phyloP scores from a whole-genome alignment of 768 basidiomycete genomes.

The Tubosaeta sp. region DNA sequence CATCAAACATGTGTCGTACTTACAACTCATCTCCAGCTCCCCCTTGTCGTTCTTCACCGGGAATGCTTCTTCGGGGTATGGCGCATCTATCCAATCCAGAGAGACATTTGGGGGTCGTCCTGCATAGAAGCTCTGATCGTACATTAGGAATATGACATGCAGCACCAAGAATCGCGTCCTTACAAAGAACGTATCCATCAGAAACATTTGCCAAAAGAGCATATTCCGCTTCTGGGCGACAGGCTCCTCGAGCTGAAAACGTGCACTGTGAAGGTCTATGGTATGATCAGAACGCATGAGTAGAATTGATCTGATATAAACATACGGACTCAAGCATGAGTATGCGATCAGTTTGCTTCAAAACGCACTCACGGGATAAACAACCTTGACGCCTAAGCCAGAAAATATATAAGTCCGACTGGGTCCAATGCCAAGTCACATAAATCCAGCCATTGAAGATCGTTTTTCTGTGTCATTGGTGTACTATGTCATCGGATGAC shows the following conservation, averaged over 20 bases:
- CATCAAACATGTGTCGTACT: conserved; percentile 11
- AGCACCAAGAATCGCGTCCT: conserved; percentile 6
- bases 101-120: conserved; percentile 59
- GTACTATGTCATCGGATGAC: conserved; percentile 9
- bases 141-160: neutral
- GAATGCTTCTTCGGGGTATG: conserved; percentile 45
- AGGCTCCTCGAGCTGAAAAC: conserved; percentile 53
- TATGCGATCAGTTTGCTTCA: neutral
- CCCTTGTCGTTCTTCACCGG: conserved; percentile 32
- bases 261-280: conserved; percentile 54
- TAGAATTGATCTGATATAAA: neutral
- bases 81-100: conserved; percentile 50
- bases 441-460: conserved; percentile 49
- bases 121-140: conserved; percentile 51
- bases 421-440: conserved; percentile 46
- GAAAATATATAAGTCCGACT: conserved; percentile 52
- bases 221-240: conserved; percentile 45
- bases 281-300: neutral
- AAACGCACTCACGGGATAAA: conserved; percentile 48
- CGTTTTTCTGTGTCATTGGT: conserved; percentile 32
- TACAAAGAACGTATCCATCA: conserved; percentile 60
- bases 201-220: conserved; percentile 69
- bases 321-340: conserved; percentile 39
- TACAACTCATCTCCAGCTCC: conserved; percentile 41
- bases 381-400: conserved; percentile 57